Conservation (phyloP, 1,284 basidiomycete genomes). For the Apiotrichum veenhuisii region DNA sequence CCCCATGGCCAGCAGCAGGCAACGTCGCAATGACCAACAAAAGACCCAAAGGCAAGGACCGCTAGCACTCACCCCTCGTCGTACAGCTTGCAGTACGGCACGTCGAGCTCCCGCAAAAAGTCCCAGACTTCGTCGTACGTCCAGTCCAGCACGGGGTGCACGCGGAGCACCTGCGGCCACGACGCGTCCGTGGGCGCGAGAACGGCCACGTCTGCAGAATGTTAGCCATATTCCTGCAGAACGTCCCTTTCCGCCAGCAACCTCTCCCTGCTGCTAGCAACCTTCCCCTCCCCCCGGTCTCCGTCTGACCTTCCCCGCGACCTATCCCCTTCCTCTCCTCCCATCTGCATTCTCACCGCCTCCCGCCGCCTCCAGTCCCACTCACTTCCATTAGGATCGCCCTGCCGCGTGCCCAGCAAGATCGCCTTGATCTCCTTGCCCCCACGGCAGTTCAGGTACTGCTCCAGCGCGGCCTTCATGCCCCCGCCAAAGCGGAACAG, state of each 20-base stretch:
- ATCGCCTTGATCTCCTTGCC: constrained; percentile 63
- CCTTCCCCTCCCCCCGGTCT: neutral
- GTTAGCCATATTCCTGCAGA: too few species aligned
- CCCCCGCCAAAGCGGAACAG: constrained; percentile 71
- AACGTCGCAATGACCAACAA: too few species aligned
- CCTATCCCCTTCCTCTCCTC: neutral
- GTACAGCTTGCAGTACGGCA: constrained; percentile 85
- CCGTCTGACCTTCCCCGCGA: neutral
- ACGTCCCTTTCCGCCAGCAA: too few species aligned
- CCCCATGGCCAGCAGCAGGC: too few species aligned
- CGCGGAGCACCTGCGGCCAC: constrained; percentile 85
- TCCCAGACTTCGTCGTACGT: constrained; percentile 83
- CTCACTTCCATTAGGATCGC: constrained; percentile 89
- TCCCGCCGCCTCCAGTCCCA: constrained; percentile 12
- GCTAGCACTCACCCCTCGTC: constrained; percentile 68
- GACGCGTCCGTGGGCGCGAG: constrained; percentile 75
- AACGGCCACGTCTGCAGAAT: constrained; percentile 59
- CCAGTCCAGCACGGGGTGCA: constrained; percentile 97
- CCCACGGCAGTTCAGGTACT: constrained; percentile 60
- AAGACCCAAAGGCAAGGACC: too few species aligned
- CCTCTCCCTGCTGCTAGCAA: too few species aligned
- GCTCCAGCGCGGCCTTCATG: constrained; percentile 75
- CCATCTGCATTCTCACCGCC: neutral
- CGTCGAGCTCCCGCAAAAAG: constrained; percentile 69
- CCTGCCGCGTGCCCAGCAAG: constrained; percentile 78